A percentile compares a stretch with the other conserved stretches of the same genome.
Evolutionary conservation across 768 basidiomycete genomes (phyloP).

Genomic region (Mycena galopus): DNA sequence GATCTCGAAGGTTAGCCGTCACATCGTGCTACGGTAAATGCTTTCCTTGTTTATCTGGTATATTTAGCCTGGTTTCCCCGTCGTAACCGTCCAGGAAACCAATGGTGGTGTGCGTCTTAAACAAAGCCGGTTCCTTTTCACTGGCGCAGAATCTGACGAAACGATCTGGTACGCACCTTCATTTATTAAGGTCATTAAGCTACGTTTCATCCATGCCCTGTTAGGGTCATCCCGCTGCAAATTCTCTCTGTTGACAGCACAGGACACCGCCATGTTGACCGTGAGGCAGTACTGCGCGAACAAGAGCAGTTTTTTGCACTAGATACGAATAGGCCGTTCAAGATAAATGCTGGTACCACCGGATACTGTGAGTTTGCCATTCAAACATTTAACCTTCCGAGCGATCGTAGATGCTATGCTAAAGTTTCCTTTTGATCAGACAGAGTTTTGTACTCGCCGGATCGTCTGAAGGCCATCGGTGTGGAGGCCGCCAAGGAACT

Average conservation of each 20-base stretch:
- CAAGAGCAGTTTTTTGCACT: slow-evolving; percentile 67
- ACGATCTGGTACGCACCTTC: slow-evolving; percentile 66
- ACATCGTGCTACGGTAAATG: neutral
- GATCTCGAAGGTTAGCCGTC: slow-evolving; percentile 64
- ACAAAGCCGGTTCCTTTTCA: slow-evolving; percentile 81
- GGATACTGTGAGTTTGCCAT: slow-evolving; percentile 54
- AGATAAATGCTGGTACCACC: slow-evolving; percentile 79
- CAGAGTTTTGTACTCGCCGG: slow-evolving; percentile 75
- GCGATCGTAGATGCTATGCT: slow-evolving; percentile 2
- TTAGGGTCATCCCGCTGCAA: slow-evolving; percentile 72
- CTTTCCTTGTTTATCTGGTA: neutral
- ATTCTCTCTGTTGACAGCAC: slow-evolving; percentile 61
- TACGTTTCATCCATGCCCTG: neutral
- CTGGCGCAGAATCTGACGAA: slow-evolving; percentile 72
- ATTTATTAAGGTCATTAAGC: neutral
- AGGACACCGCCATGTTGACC: slow-evolving; percentile 64
- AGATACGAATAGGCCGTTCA: slow-evolving; percentile 70
- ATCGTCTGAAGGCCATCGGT: slow-evolving; percentile 71
- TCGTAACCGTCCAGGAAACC: slow-evolving; percentile 75
- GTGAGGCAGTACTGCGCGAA: slow-evolving; percentile 63
- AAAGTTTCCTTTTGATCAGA: slow-evolving; percentile 49
- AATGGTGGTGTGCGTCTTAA: slow-evolving; percentile 67
- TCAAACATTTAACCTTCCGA: neutral
- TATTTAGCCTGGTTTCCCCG: slow-evolving; percentile 75
- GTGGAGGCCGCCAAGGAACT: slow-evolving; percentile 65